Evolutionary conservation across 2,329 filamentous ascomycete species (phyloP).

Genomic region (Fusarium fujikuroi): DNA sequence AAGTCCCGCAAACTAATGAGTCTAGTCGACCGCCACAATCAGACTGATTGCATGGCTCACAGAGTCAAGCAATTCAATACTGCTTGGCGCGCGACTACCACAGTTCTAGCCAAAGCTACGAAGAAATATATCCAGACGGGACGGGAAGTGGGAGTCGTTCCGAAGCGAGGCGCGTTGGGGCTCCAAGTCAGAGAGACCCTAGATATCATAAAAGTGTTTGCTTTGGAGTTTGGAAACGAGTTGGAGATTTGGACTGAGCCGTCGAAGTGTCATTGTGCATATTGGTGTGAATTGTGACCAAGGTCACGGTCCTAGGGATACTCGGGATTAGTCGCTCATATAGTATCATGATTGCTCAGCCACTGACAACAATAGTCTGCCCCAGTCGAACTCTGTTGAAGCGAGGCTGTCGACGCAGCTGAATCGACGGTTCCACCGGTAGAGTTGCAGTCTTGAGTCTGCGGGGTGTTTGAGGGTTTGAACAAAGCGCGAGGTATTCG

Average conservation of each 20-base stretch:
- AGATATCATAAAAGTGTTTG: not conserved
- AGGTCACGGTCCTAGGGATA: not conserved
- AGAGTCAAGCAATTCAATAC: not conserved
- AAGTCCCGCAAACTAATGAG: conserved; percentile 3
- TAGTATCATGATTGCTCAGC: not conserved
- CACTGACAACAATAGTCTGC: not conserved
- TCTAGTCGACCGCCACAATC: conserved; percentile 9
- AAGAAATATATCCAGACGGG: not conserved
- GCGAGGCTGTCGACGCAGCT: not conserved
- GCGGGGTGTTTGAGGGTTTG: not conserved
- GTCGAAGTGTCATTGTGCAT: not conserved
- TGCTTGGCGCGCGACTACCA: not conserved
- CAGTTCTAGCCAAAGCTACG: not conserved
- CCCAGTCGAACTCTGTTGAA: not conserved
- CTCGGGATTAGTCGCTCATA: not conserved
- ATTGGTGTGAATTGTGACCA: not conserved
- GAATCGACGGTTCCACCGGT: not conserved
- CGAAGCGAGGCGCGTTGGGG: conserved; percentile 1
- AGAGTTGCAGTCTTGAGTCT: not conserved
- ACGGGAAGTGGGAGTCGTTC: conserved; percentile 4
- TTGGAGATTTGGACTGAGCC: not conserved
- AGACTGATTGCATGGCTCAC: conserved; percentile 4
- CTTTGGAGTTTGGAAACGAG: not conserved
- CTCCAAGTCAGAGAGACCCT: not conserved
- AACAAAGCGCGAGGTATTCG: not conserved